Percentiles rank a stretch among this genome's conserved stretches.
Conservation (phyloP, 768 basidiomycete species). For the Suillus subalutaceus region DNA sequence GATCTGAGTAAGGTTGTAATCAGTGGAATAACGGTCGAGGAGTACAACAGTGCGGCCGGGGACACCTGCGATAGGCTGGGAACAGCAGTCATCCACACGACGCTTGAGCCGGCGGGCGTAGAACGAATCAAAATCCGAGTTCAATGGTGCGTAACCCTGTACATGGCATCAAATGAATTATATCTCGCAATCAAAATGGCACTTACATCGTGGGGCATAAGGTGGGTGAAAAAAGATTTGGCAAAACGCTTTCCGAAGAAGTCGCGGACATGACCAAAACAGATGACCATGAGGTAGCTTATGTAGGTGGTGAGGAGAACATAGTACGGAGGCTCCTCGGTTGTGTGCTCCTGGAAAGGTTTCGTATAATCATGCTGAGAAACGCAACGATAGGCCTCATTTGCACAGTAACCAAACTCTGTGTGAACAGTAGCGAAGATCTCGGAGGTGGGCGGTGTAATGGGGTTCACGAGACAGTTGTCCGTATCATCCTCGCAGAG, state of each 20-base stretch:
- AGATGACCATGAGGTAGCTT: conserved; percentile 90
- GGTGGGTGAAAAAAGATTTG: conserved; percentile 71
- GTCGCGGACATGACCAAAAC: conserved; percentile 91
- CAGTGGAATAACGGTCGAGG: conserved; percentile 80
- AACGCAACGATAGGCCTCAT: conserved; percentile 70
- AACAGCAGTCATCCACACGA: conserved; percentile 95
- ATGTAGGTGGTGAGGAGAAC: conserved; percentile 91
- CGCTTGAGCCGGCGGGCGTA: conserved; percentile 95
- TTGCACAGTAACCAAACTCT: conserved; percentile 91
- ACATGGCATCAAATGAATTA: conserved; percentile 11
- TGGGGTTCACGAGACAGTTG: conserved; percentile 63
- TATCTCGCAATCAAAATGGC: neutral
- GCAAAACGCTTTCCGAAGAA: conserved; percentile 88
- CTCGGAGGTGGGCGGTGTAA: conserved; percentile 77
- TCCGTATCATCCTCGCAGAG: conserved; percentile 57
- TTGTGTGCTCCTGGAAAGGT: conserved; percentile 55
- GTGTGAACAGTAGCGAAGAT: conserved; percentile 79
- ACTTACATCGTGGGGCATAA: conserved; percentile 84
- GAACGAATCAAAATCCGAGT: conserved; percentile 99
- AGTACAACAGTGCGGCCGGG: conserved; percentile 90
- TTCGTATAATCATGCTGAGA: conserved; percentile 57
- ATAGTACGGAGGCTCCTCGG: conserved; percentile 91
- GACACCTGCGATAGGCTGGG: conserved; percentile 90
- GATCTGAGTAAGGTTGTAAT: conserved; percentile 79
- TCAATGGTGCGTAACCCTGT: conserved; percentile 94